Conservation (phyloP, 1,284 basidiomycete species). For the Neolentinus lepideus region DNA sequence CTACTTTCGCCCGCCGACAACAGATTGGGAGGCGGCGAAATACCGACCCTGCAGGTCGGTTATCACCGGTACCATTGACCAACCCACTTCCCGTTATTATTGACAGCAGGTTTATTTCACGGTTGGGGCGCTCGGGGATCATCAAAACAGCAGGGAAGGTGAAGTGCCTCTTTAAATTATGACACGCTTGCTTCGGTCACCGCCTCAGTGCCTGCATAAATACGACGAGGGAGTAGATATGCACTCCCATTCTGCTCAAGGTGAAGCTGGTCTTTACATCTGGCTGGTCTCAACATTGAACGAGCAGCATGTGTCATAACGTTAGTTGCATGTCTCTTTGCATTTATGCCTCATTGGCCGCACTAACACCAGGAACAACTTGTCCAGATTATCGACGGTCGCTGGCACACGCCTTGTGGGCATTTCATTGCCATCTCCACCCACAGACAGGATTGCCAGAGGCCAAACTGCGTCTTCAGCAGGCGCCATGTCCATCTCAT, state of each 20-base stretch:
- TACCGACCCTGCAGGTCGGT: neutral
- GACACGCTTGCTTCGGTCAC: neutral
- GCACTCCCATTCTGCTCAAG: neutral
- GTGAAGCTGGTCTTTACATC: neutral
- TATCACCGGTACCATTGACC: neutral
- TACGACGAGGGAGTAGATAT: neutral
- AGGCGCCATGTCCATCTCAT: slow-evolving; percentile 49
- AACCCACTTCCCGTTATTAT: no score
- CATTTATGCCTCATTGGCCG: no score
- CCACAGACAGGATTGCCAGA: slow-evolving; percentile 58
- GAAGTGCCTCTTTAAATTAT: neutral
- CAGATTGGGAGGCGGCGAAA: neutral
- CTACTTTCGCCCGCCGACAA: neutral
- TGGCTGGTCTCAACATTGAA: slow-evolving; percentile 8
- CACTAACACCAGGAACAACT: no score
- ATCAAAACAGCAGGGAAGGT: neutral
- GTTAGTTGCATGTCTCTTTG: slow-evolving; percentile 35
- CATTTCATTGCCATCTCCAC: slow-evolving; percentile 75
- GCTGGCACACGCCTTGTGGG: slow-evolving; percentile 64
- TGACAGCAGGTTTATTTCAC: no score
- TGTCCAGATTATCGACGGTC: slow-evolving; percentile 66
- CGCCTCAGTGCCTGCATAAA: neutral
- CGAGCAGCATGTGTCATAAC: slow-evolving; percentile 63
- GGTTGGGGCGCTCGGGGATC: neutral
- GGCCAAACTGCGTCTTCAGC: slow-evolving; percentile 64